Evolutionary conservation across 148 eudicot genomes (phyloP).

Genomic region (Drosera capensis): DNA sequence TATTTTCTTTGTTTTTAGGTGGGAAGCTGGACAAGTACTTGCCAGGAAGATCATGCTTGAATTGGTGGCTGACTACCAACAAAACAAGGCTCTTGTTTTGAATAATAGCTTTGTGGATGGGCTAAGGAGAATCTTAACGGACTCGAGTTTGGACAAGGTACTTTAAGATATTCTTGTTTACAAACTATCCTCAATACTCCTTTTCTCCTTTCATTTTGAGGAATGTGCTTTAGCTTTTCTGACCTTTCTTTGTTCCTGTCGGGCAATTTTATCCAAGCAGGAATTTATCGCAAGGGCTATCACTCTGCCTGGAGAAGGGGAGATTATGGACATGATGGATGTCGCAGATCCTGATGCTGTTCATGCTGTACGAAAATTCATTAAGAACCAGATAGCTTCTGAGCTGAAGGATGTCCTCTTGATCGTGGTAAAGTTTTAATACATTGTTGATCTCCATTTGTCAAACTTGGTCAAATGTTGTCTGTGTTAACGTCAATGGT

Average conservation of each 20-base stretch:
- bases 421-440: slow-evolving; percentile 24
- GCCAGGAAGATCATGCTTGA: slow-evolving; percentile 87
- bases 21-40: slow-evolving; percentile 96
- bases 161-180: not conserved
- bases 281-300: slow-evolving; percentile 85
- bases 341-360: slow-evolving; percentile 99
- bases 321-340: slow-evolving; percentile 95
- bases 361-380: slow-evolving; percentile 71
- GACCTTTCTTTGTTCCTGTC: too few species aligned
- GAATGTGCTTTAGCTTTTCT: not conserved
- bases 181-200: not conserved
- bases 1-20: slow-evolving; percentile 26
- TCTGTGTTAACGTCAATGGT: not conserved
- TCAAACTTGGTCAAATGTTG: not conserved
- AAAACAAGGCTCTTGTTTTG: slow-evolving; percentile 55
- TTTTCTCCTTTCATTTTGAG: not conserved
- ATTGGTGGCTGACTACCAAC: slow-evolving; percentile 75
- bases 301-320: slow-evolving; percentile 84
- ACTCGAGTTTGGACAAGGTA: slow-evolving; percentile 81
- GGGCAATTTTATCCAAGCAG: slow-evolving; percentile 17
- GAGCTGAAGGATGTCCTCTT: slow-evolving; percentile 57
- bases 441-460: not conserved
- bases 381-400: slow-evolving; percentile 76
- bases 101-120: slow-evolving; percentile 69
- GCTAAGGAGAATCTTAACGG: slow-evolving; percentile 51